A percentile compares a stretch with the other conserved stretches of the same genome.
Evolutionary conservation across 31 red algal genomes (phyloP).

Genomic region (Asparagopsis taxiformis): DNA sequence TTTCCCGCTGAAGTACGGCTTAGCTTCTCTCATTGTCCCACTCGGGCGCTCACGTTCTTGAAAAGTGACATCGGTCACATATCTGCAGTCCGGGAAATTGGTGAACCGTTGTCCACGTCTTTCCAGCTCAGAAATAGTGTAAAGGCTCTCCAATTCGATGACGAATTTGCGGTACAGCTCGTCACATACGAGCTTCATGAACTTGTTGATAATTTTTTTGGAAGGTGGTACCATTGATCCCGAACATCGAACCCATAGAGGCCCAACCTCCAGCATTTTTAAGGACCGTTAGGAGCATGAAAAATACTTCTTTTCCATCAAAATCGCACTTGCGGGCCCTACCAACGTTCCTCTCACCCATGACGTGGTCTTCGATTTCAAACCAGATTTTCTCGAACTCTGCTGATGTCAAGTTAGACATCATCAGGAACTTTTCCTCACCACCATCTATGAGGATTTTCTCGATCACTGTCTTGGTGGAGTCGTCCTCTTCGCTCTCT

Average conservation of each 20-base stretch:
- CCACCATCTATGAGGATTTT: too few species aligned
- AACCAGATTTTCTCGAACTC: not conserved
- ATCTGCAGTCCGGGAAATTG: not conserved
- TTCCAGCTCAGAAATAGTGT: not conserved
- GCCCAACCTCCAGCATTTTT: not conserved
- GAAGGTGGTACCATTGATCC: not conserved
- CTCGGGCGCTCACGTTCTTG: not conserved
- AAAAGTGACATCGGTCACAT: not conserved
- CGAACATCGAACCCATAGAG: not conserved
- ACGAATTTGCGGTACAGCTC: not conserved
- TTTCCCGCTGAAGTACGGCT: not conserved
- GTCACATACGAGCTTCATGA: not conserved
- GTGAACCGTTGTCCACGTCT: not conserved
- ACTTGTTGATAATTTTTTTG: not conserved
- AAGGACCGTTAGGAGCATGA: not conserved
- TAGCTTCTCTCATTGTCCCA: not conserved
- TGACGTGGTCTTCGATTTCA: not conserved
- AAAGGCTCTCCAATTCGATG: not conserved
- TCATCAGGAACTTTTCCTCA: not conserved
- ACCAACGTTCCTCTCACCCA: not conserved
- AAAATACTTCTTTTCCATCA: not conserved
- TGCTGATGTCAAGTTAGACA: not conserved
- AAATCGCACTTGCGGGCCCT: not conserved
- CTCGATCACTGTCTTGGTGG: too few species aligned
- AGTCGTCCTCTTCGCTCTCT: too few species aligned